These are phyloP conservation scores for Elaeagnus macrophylla DNA, from an alignment of 306 rosid genomes.

Conservation along the genomic window DNA sequence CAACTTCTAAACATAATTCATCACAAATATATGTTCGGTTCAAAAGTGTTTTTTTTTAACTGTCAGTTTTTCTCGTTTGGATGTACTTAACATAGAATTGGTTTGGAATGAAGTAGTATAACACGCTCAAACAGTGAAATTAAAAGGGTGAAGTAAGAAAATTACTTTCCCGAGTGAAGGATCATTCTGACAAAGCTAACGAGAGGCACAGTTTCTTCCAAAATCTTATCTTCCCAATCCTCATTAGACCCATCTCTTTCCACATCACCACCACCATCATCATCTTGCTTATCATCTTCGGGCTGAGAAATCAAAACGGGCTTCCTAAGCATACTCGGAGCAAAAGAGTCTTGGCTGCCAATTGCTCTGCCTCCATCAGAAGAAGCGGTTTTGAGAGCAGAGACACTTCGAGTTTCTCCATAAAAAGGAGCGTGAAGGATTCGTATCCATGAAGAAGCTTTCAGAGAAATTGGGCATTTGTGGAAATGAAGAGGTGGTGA, in stretches of 20 bases:
- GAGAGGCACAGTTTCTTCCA: slow-evolving; percentile 65
- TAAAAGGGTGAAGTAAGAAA: not conserved
- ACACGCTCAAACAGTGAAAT: not conserved
- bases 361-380: slow-evolving; percentile 15
- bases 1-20: too few species aligned
- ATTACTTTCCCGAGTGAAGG: slow-evolving; percentile 59
- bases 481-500: slow-evolving; percentile 1
- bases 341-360: slow-evolving; percentile 14
- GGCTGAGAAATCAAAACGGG: slow-evolving; percentile 18
- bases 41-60: too few species aligned
- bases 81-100: too few species aligned
- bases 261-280: slow-evolving; percentile 13
- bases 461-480: not conserved
- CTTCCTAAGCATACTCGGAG: slow-evolving; percentile 21
- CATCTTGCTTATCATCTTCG: slow-evolving; percentile 10
- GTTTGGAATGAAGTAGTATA: too few species aligned
- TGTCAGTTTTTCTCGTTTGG: too few species aligned
- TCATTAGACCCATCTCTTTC: slow-evolving; percentile 9
- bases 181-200: slow-evolving; percentile 50
- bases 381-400: slow-evolving; percentile 28
- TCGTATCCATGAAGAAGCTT: not conserved
- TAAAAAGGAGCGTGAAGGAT: not conserved
- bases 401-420: slow-evolving; percentile 4
- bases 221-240: slow-evolving; percentile 66
- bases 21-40: too few species aligned